Conservation (phyloP, 257 asterid species). For the Ilex asprella region DNA sequence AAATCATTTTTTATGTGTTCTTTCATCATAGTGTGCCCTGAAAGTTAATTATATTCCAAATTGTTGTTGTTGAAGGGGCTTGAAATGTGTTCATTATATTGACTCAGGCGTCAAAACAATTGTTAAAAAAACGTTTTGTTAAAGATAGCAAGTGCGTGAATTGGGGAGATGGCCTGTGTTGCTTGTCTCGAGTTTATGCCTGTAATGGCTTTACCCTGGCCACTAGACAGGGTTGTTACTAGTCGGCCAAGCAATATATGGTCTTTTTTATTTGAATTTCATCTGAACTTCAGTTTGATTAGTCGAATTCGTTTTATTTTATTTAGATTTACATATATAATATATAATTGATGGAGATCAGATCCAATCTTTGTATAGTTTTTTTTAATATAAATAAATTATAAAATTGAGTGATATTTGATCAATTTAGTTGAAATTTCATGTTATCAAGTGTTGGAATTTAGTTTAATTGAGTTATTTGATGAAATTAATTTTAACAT, state of each 20-base stretch:
- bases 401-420: too few species aligned
- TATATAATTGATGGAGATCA: too few species aligned
- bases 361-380: not conserved
- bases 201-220: not conserved
- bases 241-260: not conserved
- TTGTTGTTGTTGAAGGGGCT: conserved; percentile 12
- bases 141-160: conserved; percentile 13
- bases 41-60: conserved; percentile 18
- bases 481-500: too few species aligned
- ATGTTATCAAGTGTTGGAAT: too few species aligned
- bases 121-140: conserved; percentile 14
- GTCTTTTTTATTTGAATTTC: not conserved
- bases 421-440: too few species aligned
- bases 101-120: conserved; percentile 6
- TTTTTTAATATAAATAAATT: too few species aligned
- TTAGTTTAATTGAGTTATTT: too few species aligned
- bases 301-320: not conserved
- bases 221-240: not conserved
- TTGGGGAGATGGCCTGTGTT: conserved; percentile 3
- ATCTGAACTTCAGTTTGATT: not conserved
- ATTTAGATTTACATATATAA: too few species aligned
- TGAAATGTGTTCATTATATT: conserved; percentile 12
- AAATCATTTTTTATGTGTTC: not conserved
- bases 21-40: conserved; percentile 20
- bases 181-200: not conserved